Percentiles rank a stretch among this genome's conserved stretches.
Evolutionary conservation across 2,329 filamentous ascomycete species (phyloP).

Genomic region (Verticillium zaregamsianum): DNA sequence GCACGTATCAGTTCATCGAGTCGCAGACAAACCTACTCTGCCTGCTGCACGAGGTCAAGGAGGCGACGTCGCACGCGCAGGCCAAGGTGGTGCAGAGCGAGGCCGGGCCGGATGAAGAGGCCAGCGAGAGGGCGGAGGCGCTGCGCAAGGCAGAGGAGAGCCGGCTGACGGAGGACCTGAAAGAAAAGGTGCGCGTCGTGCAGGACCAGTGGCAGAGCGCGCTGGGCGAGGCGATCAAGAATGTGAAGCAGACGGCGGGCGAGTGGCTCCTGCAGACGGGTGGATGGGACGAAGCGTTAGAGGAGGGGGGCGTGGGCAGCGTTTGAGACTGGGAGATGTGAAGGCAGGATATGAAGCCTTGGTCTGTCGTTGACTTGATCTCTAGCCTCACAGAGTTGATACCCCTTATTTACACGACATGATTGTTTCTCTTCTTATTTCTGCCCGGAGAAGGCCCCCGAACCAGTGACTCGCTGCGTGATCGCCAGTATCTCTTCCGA

Average conservation of each 20-base stretch:
- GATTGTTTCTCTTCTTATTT: neutral
- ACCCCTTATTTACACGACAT: neutral
- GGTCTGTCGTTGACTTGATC: neutral
- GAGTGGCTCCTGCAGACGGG: slow-evolving; percentile 69
- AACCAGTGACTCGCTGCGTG: neutral
- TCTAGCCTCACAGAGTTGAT: neutral
- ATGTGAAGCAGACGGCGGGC: slow-evolving; percentile 70
- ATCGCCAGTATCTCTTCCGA: neutral
- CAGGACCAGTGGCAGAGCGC: slow-evolving; percentile 89
- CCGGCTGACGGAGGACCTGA: slow-evolving; percentile 75
- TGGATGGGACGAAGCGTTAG: slow-evolving; percentile 81
- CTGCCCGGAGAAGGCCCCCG: neutral
- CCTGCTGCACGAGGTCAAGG: slow-evolving; percentile 84
- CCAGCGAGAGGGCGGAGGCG: slow-evolving; percentile 38
- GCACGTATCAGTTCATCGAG: slow-evolving; percentile 95
- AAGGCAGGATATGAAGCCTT: neutral
- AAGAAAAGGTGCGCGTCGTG: slow-evolving; percentile 88
- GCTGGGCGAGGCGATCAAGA: slow-evolving; percentile 71
- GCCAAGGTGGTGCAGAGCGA: slow-evolving; percentile 65
- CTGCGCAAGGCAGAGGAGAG: slow-evolving; percentile 65
- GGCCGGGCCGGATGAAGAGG: slow-evolving; percentile 28
- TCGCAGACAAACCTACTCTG: slow-evolving; percentile 88
- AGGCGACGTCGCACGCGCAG: slow-evolving; percentile 67
- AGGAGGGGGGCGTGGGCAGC: slow-evolving; percentile 50
- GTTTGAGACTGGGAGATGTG: slow-evolving; percentile 23